Evolutionary conservation across 164 flowering plant species (phyloP).

Genomic region (Sedum album): DNA sequence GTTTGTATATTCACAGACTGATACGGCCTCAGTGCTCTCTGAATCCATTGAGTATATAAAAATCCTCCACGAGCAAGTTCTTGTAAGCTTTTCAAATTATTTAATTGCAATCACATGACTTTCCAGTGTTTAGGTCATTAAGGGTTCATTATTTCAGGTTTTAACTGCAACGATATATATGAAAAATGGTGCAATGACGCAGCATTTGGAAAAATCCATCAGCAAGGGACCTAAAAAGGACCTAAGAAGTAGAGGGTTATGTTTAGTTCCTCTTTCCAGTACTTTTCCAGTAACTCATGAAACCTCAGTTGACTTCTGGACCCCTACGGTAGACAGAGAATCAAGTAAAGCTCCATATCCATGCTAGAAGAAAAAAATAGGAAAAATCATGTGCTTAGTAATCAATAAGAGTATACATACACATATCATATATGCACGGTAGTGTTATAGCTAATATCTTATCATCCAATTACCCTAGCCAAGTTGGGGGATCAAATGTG

Average conservation of each 20-base stretch:
- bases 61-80: slow-evolving; percentile 78
- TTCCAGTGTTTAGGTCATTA: neutral
- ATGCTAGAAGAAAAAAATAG: neutral
- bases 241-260: slow-evolving; percentile 62
- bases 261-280: slow-evolving; percentile 65
- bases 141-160: slow-evolving; percentile 24
- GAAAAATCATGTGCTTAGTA: neutral
- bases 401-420: too few relatives aligned
- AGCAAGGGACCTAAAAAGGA: slow-evolving; percentile 47
- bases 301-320: slow-evolving; percentile 50
- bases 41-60: slow-evolving; percentile 82
- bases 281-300: slow-evolving; percentile 58
- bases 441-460: neutral
- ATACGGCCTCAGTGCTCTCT: slow-evolving; percentile 67
- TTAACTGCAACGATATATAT: slow-evolving; percentile 61
- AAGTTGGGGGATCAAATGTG: neutral
- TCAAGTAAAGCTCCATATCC: neutral
- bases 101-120: neutral
- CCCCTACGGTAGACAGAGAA: slow-evolving; percentile 36
- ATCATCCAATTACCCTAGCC: too few relatives aligned
- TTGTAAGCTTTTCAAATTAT: slow-evolving; percentile 31
- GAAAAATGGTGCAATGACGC: slow-evolving; percentile 55
- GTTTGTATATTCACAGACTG: slow-evolving; percentile 21
- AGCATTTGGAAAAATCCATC: slow-evolving; percentile 32
- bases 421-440: neutral